Conservation (phyloP, 2,329 filamentous ascomycete species). For the Colletotrichum orbiculare region DNA sequence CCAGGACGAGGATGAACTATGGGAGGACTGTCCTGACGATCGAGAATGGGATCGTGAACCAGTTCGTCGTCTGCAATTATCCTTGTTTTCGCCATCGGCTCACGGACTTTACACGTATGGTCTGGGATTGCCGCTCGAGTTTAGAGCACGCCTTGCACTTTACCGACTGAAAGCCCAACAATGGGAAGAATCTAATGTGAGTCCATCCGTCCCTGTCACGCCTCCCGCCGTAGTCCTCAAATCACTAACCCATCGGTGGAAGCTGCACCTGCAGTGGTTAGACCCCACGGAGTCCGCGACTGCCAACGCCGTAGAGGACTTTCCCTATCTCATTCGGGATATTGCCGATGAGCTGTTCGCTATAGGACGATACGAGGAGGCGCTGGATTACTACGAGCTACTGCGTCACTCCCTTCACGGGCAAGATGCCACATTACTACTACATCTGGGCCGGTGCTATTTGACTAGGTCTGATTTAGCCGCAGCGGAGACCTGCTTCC, state of each 20-base stretch:
- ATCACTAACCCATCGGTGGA: conserved; percentile 12
- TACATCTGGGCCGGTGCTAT: conserved; percentile 76
- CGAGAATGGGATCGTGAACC: conserved; percentile 88
- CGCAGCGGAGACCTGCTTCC: conserved; percentile 81
- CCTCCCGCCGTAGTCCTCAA: conserved; percentile 19
- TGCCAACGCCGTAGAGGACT: conserved; percentile 56
- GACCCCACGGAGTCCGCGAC: conserved; percentile 58
- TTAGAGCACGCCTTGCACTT: conserved; percentile 85
- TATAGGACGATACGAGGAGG: conserved; percentile 48
- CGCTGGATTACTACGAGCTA: conserved; percentile 67
- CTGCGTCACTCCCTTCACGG: conserved; percentile 61
- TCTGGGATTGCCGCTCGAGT: conserved; percentile 78
- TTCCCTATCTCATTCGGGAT: conserved; percentile 83
- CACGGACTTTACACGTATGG: conserved; percentile 74
- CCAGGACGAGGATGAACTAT: conserved; percentile 73
- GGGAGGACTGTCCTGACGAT: conserved; percentile 79
- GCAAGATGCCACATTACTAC: conserved; percentile 62
- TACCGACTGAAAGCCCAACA: conserved; percentile 80
- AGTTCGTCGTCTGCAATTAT: conserved; percentile 71
- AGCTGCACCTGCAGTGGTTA: conserved; percentile 77
- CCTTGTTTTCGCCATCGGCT: conserved; percentile 67
- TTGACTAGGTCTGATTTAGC: conserved; percentile 70
- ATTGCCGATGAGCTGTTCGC: conserved; percentile 61
- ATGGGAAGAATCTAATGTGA: conserved; percentile 78
- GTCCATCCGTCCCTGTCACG: conserved; percentile 41